Evolutionary conservation across 441 rosid genomes (phyloP), one percentile per base, ranked within the genome.

Genomic region (Jatropha multifida): DNA sequence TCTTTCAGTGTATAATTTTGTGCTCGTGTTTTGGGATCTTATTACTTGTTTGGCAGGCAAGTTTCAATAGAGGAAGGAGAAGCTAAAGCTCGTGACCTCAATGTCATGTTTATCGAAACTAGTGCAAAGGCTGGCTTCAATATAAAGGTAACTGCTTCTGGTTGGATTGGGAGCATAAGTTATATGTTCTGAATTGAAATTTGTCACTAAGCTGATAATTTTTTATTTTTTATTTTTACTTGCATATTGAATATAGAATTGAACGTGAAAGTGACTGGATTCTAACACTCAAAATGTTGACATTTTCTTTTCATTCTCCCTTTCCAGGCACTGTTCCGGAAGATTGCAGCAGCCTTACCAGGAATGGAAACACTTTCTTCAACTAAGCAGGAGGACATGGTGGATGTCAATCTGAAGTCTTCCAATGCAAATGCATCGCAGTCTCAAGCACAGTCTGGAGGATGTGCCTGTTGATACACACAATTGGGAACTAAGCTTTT

Each of bases 81-180:
- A 81, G 95, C 92, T 65, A 94, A 91, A 76, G 97, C 93, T 74
- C 93, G 89, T 55, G 97, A 92, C 13, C 88, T 90, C 51, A 88
- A 87, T 68, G 98, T 94, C 67, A 92, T 92, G 95, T 94, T 91
- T 77, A 91, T 94, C 66, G 97, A 94, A 84, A 94, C 98, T 65
- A 94, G 98, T 85, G 97, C 98, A 48, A 94, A 92, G 85, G 97
- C 98, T 8, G 98, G 97, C 76, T 94, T 94, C 83, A 94, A 94
- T 81, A 91, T 94, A 41, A 94, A 92, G 97, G 97, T 90, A 54
- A 70, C 49, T 13, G 26, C 55, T 37, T 55, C 62, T 13, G 26
- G 40, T 37, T 55, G 13, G 4, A 20, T 44, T 20, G 51, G 44
- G 14, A 4, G 9, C 67, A 52, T 3, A 37, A 17, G 17, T 52